Conservation (phyloP, 2,329 filamentous ascomycete species). For the Beauveria rudraprayagi region DNA sequence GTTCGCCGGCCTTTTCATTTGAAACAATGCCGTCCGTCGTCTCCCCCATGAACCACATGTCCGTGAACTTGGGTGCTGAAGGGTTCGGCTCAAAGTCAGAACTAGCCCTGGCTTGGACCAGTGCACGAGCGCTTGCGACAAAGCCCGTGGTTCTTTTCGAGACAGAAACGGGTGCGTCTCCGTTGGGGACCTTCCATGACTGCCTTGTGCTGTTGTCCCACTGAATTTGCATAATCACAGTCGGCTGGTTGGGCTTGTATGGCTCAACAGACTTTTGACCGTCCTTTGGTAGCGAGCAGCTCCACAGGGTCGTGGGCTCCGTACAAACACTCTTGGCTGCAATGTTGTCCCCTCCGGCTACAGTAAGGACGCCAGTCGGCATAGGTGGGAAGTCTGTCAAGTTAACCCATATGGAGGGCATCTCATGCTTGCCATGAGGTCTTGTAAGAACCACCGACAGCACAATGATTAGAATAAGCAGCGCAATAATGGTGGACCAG, state of each 20-base stretch:
- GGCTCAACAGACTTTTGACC: conserved; percentile 56
- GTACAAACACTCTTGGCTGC: conserved; percentile 62
- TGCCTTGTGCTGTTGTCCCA: conserved; percentile 53
- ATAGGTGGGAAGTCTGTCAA: conserved; percentile 80
- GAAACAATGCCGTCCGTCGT: conserved; percentile 68
- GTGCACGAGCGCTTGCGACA: conserved; percentile 18
- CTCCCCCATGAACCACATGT: conserved; percentile 76
- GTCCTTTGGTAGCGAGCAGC: conserved; percentile 75
- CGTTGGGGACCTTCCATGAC: conserved; percentile 41
- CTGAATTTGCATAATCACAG: conserved; percentile 72
- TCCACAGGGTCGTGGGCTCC: conserved; percentile 69
- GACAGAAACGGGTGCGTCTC: conserved; percentile 22
- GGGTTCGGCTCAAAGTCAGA: conserved; percentile 43
- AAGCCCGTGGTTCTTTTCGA: conserved; percentile 20
- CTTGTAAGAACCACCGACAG: conserved; percentile 48
- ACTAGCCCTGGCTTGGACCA: conserved; percentile 15
- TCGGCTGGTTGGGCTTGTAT: conserved; percentile 61
- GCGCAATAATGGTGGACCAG: conserved; percentile 39
- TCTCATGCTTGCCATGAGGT: conserved; percentile 16
- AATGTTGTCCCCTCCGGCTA: conserved; percentile 64
- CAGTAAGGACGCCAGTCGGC: conserved; percentile 72
- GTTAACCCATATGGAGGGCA: conserved; percentile 64
- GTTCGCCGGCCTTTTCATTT: conserved; percentile 68
- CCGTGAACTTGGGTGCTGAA: conserved; percentile 50
- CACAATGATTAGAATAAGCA: conserved; percentile 50